Base-by-base conservation (phyloP, 495 filamentous ascomycete genomes). In the Penicillium paradoxum region DNA sequence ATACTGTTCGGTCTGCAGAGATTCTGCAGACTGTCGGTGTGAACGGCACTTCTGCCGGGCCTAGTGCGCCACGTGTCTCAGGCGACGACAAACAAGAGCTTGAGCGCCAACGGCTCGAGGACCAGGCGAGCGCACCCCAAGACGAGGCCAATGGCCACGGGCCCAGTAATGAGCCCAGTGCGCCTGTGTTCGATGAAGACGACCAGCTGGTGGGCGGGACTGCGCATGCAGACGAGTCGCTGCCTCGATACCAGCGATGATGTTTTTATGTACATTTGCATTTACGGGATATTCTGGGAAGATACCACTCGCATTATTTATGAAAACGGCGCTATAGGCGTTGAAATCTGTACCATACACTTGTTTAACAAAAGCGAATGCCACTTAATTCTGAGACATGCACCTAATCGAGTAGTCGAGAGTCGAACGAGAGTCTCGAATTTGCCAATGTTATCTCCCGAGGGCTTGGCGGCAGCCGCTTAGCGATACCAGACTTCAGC, bases 61-160 rank as follows among this genome's bases (percentile, higher is more conserved):
- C 71, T 2, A 58, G 55, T 9, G 62, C 56, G 14, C 50, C 64
- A 17, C 52, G 64, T 19, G 56, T 47, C 1, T 51, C 55, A 13
- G 42, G 49, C n/a, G 88, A 90, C 19, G 91, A 96, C 62, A 96
- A 96, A 65, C 83, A 87, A 59, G 92, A 96, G 60, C 75, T 90
- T 18, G 89, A 96, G 62, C 81, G 88, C 6, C 83, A 78, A 42
- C 78, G 89, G 50, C 68, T 96, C 4, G 71, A 91, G 42, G 77
- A 79, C 53, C 83, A 90, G 59, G 82, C 83, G 0, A 91, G 87
- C 62, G 81, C 87, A 3, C 91, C 90, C 19, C 57, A 60, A 9
- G 68, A 66, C 17, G 51, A 56, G 14, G 73, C 73, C 19, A 75
- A 82, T 32, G 74, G 73, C n/a, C 33, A 25, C 37, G 72, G 73